phyloP scores from a whole-genome alignment of 352 stramenopile species.

The Globisporangium iwayamae region DNA sequence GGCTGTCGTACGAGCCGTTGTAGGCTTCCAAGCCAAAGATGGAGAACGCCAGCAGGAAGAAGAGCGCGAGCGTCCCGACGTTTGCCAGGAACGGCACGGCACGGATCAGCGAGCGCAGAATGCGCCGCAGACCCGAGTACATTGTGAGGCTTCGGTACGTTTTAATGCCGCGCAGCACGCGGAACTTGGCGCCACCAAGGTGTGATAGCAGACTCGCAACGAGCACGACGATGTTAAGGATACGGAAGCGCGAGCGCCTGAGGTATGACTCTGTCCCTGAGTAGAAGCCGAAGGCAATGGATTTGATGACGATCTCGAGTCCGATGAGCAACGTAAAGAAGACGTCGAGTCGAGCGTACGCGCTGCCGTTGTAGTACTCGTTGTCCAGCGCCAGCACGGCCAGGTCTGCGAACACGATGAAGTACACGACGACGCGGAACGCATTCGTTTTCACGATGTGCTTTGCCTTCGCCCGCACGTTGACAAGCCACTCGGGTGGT shows the following conservation, averaged over 20 bases:
- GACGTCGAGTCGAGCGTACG: conserved; percentile 40
- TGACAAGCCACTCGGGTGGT: conserved; percentile 20
- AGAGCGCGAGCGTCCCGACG: conserved; percentile 64
- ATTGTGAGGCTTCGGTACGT: conserved; percentile 62
- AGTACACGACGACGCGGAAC: conserved; percentile 45
- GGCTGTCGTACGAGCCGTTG: conserved; percentile 40
- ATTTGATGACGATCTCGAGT: conserved; percentile 58
- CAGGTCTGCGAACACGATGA: conserved; percentile 47
- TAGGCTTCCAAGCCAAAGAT: conserved; percentile 77
- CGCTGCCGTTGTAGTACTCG: conserved; percentile 28
- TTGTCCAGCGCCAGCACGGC: conserved; percentile 61
- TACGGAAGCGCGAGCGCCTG: conserved; percentile 35
- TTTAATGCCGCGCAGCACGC: conserved; percentile 63
- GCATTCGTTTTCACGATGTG: conserved; percentile 35
- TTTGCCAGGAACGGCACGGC: conserved; percentile 77
- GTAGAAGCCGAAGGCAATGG: conserved; percentile 48
- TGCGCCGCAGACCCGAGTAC: conserved; percentile 58
- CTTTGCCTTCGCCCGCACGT: conserved; percentile 25
- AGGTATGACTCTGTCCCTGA: conserved; percentile 47
- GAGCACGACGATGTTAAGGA: conserved; percentile 53
- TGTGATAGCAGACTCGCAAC: conserved; percentile 50
- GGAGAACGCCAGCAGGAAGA: conserved; percentile 73
- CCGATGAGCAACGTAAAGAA: conserved; percentile 55
- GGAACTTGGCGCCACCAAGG: conserved; percentile 30
- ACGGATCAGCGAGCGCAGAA: conserved; percentile 57